These are phyloP conservation scores for Colletotrichum sp. DNA, from an alignment of 2,329 filamentous ascomycete genomes.

Conservation along the genomic window DNA sequence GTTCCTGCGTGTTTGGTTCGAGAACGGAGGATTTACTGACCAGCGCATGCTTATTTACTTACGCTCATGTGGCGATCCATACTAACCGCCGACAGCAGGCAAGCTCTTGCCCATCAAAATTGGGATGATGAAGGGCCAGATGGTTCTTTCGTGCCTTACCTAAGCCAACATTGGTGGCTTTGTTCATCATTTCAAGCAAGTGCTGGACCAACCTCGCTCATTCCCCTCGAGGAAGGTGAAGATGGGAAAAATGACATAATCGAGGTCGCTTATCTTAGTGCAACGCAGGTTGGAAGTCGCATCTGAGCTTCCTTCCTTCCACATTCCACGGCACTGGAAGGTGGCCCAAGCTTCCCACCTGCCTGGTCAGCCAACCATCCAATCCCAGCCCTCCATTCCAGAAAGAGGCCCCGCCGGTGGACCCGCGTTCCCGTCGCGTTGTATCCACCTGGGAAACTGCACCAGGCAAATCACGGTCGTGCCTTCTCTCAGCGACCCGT, in stretches of 20 bases:
- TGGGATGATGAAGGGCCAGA: background rate
- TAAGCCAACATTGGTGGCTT: background rate
- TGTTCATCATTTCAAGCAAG: background rate
- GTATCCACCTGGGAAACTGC: background rate
- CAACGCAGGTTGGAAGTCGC: background rate
- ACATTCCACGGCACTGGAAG: background rate
- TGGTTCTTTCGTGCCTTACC: background rate
- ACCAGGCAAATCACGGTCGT: background rate
- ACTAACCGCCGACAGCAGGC: background rate
- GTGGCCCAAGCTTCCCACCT: background rate
- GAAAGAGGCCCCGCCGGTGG: background rate
- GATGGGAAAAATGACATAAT: background rate
- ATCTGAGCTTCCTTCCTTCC: background rate
- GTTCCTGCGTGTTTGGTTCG: background rate
- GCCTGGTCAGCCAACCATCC: background rate
- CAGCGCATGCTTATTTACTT: background rate
- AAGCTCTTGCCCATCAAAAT: background rate
- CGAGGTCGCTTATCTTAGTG: background rate
- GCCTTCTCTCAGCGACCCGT: background rate
- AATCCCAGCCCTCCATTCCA: background rate
- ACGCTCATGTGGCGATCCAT: background rate
- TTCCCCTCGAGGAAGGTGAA: background rate
- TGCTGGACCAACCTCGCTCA: background rate
- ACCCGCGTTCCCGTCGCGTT: background rate
- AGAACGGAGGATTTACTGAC: background rate